phyloP scores from a whole-genome alignment of 164 flowering plant genomes.

The Umbellularia californica region DNA sequence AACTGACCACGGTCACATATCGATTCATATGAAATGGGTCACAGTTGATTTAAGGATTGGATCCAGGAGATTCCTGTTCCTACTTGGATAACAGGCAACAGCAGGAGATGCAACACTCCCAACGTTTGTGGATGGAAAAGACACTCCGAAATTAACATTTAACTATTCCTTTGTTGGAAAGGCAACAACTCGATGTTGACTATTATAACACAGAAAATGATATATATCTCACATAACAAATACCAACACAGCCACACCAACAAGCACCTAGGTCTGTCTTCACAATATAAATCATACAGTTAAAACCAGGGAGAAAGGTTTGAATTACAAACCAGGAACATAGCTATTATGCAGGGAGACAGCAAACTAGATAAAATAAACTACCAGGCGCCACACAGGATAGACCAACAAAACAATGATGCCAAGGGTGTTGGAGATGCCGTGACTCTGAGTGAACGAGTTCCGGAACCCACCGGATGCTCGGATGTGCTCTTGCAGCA shows the following conservation, averaged over 20 bases:
- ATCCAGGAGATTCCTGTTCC: no score
- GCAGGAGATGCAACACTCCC: no score
- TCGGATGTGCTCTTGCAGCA: constrained; percentile 89
- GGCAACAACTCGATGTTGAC: no score
- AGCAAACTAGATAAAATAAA: constrained; percentile 23
- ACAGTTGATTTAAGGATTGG: no score
- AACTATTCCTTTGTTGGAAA: no score
- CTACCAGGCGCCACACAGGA: constrained; percentile 71
- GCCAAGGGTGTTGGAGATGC: constrained; percentile 82
- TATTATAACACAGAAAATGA: no score
- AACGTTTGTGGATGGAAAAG: no score
- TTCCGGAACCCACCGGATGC: constrained; percentile 90
- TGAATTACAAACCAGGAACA: neutral
- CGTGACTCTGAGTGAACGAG: constrained; percentile 66
- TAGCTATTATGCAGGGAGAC: no score
- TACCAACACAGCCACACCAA: neutral
- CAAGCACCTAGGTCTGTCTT: neutral
- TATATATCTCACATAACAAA: neutral
- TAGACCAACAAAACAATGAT: constrained; percentile 61
- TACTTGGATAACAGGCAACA: no score
- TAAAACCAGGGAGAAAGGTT: neutral
- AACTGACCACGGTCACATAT: no score
- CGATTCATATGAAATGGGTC: no score
- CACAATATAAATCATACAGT: neutral
- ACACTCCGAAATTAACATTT: no score